A percentile compares a stretch with the other conserved stretches of the same genome.
Conservation (phyloP, 371 early-diverging fungal genomes). For the Polyrhizophydium stewartii region DNA sequence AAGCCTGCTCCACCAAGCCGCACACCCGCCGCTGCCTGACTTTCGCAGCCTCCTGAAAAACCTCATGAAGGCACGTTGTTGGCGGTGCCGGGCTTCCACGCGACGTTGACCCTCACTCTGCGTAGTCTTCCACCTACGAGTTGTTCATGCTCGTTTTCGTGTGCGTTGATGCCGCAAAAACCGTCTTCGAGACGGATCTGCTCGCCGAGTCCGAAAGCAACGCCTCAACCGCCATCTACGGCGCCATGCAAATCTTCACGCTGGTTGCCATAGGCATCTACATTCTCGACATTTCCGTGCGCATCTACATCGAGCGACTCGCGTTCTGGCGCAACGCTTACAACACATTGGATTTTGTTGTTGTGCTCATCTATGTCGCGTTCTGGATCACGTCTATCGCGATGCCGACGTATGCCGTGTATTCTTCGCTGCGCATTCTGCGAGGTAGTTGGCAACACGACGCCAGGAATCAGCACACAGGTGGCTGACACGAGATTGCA, state of each 20-base stretch:
- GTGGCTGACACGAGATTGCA: background rate
- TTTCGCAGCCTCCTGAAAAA: too few relatives aligned
- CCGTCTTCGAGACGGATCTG: too few relatives aligned
- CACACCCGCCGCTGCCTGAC: too few relatives aligned
- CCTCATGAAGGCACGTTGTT: too few relatives aligned
- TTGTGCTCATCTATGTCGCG: constrained; percentile 9
- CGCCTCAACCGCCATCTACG: too few relatives aligned
- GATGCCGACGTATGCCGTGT: background rate
- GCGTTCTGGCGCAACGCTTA: constrained; percentile 9
- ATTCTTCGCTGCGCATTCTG: constrained; percentile 5
- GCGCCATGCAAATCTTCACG: background rate
- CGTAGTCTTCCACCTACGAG: too few relatives aligned
- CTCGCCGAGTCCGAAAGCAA: too few relatives aligned
- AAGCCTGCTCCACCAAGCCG: too few relatives aligned
- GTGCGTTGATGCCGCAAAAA: too few relatives aligned
- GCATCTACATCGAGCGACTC: constrained; percentile 3
- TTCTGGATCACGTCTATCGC: background rate
- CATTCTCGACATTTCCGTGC: constrained; percentile 14
- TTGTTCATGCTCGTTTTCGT: too few relatives aligned
- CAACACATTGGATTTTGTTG: constrained; percentile 9
- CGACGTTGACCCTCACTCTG: too few relatives aligned
- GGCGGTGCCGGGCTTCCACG: too few relatives aligned
- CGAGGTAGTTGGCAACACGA: background rate
- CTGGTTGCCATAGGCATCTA: constrained; percentile 21
- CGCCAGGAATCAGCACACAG: background rate